Percentiles rank a stretch among this genome's conserved stretches.
Evolutionary conservation across 208 protist species (phyloP).

Genomic region (Leishmania turanica): DNA sequence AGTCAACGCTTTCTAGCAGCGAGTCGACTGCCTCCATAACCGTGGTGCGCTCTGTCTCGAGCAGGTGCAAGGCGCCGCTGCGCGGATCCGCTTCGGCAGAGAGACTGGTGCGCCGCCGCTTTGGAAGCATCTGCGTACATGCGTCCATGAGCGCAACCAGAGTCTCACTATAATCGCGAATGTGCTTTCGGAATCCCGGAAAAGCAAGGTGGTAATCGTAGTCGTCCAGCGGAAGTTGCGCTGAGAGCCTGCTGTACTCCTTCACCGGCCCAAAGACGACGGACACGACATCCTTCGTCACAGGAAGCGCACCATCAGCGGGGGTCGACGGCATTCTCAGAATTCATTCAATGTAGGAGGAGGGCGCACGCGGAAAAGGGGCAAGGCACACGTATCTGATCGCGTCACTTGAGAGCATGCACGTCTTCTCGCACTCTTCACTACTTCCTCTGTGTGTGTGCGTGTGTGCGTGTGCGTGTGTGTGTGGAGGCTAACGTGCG

Average conservation of each 20-base stretch:
- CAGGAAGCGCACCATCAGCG: conserved; percentile 25
- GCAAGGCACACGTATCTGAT: no score
- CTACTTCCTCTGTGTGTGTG: no score
- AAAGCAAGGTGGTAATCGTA: conserved; percentile 89
- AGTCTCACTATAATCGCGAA: conserved; percentile 55
- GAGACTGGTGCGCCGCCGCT: conserved; percentile 56
- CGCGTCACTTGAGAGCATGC: background rate
- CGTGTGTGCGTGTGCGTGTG: no score
- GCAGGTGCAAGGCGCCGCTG: conserved; percentile 32
- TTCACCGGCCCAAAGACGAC: conserved; percentile 66
- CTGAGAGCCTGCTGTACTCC: conserved; percentile 67
- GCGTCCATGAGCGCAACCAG: conserved; percentile 70
- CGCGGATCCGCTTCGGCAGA: conserved; percentile 7
- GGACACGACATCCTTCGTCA: conserved; percentile 64
- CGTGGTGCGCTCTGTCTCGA: conserved; percentile 51
- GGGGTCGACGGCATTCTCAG: conserved; percentile 14
- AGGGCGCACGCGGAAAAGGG: background rate
- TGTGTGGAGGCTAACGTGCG: no score
- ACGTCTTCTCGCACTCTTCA: no score
- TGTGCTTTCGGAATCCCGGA: conserved; percentile 68
- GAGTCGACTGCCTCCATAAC: conserved; percentile 90
- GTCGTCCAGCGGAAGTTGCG: conserved; percentile 65
- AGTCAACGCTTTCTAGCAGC: conserved; percentile 83
- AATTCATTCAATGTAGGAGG: no score
- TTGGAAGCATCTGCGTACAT: conserved; percentile 68